Percentiles rank a stretch among this genome's conserved stretches.
Conservation (phyloP, 2,329 filamentous ascomycete genomes). For the Chaetomiaceae sp. region DNA sequence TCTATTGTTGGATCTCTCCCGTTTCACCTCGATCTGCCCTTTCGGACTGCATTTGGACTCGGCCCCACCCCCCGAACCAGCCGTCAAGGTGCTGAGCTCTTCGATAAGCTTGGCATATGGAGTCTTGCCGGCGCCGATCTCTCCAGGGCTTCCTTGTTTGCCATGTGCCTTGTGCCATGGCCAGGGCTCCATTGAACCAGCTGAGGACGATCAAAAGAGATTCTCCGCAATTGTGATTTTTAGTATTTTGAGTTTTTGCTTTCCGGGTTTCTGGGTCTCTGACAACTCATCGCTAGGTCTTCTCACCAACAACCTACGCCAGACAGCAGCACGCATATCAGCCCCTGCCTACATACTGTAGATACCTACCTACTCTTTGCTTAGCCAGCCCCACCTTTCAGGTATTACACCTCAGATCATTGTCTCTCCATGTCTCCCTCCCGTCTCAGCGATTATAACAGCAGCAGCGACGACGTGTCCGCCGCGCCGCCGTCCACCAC, state of each 20-base stretch:
- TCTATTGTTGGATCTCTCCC: slow-evolving; percentile 9
- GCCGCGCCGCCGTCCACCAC: slow-evolving; percentile 7
- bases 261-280: too few relatives aligned
- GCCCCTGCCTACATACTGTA: too few relatives aligned
- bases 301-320: too few relatives aligned
- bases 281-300: neutral
- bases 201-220: neutral
- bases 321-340: too few relatives aligned
- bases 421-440: slow-evolving; percentile 24
- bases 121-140: neutral
- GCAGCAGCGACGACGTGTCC: slow-evolving; percentile 7
- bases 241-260: too few relatives aligned
- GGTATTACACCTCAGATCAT: neutral
- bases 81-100: slow-evolving; percentile 3
- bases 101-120: too few relatives aligned
- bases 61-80: neutral
- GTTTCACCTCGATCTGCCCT: neutral
- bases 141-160: slow-evolving; percentile 1
- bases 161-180: neutral
- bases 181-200: neutral
- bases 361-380: too few relatives aligned
- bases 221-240: neutral
- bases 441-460: slow-evolving; percentile 16
- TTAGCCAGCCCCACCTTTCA: too few relatives aligned
- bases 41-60: neutral